phyloP scores from a whole-genome alignment of 805 yeast genomes.

The Brettanomyces nanus region DNA sequence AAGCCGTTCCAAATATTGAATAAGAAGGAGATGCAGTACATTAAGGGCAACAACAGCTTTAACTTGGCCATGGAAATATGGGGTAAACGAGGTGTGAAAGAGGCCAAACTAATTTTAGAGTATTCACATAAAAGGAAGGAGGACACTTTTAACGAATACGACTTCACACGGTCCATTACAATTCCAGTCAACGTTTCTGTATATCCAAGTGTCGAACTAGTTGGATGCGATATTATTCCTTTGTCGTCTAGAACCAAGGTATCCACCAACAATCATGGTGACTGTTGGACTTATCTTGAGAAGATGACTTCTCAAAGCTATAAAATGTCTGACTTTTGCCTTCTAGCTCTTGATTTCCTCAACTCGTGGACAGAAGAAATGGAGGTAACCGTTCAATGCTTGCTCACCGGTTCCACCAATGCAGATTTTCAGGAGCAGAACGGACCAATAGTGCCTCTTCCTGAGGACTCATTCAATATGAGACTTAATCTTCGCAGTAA shows the following conservation, averaged over 20 bases:
- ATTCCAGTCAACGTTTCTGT: constrained; percentile 68
- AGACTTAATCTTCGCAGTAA: constrained; percentile 16
- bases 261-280: constrained; percentile 16
- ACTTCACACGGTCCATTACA: constrained; percentile 47
- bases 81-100: constrained; percentile 69
- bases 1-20: constrained; percentile 49
- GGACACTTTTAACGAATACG: constrained; percentile 9
- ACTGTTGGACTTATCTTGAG: constrained; percentile 25
- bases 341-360: constrained; percentile 66
- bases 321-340: constrained; percentile 44
- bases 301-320: constrained; percentile 24
- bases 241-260: constrained; percentile 28
- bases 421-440: constrained; percentile 18
- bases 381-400: constrained; percentile 28
- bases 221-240: constrained; percentile 70
- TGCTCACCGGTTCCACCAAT: constrained; percentile 15
- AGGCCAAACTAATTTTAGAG: constrained; percentile 56
- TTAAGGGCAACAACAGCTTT: constrained; percentile 32
- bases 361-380: constrained; percentile 70
- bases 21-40: constrained; percentile 33
- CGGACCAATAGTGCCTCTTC: constrained; percentile 11
- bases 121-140: constrained; percentile 38
- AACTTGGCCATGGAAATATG: constrained; percentile 47
- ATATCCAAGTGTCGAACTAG: constrained; percentile 63
- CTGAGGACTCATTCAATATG: constrained; percentile 11